A percentile compares a stretch with the other conserved stretches of the same genome.
Conservation (phyloP, 2,329 filamentous ascomycete genomes). For the Aureobasidium namibiae region DNA sequence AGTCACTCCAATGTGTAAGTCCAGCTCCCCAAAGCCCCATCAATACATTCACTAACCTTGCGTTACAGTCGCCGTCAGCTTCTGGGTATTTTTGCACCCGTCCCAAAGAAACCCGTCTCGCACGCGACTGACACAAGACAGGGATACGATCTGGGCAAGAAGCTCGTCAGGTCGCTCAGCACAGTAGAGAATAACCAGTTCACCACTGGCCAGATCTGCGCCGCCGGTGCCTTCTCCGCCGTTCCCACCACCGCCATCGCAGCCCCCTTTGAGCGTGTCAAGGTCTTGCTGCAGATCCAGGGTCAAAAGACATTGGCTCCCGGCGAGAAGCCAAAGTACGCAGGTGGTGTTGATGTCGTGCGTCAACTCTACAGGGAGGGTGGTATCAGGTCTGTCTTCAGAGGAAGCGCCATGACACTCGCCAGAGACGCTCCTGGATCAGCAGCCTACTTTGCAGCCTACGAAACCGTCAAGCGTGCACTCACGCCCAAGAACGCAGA, state of each 20-base stretch:
- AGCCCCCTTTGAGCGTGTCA: slow-evolving; percentile 97
- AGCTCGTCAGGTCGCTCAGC: slow-evolving; percentile 64
- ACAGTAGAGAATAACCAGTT: slow-evolving; percentile 61
- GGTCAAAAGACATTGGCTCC: slow-evolving; percentile 78
- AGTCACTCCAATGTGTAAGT: slow-evolving; percentile 97
- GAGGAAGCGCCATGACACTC: slow-evolving; percentile 81
- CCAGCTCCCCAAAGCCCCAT: background rate
- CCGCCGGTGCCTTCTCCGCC: slow-evolving; percentile 94
- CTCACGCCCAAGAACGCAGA: slow-evolving; percentile 75
- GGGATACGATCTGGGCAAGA: slow-evolving; percentile 95
- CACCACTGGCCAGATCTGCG: slow-evolving; percentile 77
- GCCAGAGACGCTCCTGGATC: slow-evolving; percentile 88
- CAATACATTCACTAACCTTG: slow-evolving; percentile 16
- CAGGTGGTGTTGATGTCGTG: slow-evolving; percentile 80
- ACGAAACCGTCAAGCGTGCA: slow-evolving; percentile 86
- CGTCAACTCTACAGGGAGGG: slow-evolving; percentile 88
- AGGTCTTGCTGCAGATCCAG: slow-evolving; percentile 96
- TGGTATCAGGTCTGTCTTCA: slow-evolving; percentile 84
- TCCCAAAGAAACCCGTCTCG: background rate
- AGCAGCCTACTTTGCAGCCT: slow-evolving; percentile 93
- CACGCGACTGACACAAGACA: slow-evolving; percentile 30
- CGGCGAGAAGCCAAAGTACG: slow-evolving; percentile 88
- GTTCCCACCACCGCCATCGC: slow-evolving; percentile 97
- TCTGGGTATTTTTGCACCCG: slow-evolving; percentile 44
- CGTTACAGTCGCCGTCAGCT: slow-evolving; percentile 53